These are phyloP conservation scores for Boletus nobilissimus DNA, from an alignment of 1,284 basidiomycete species.

Conservation along the genomic window DNA sequence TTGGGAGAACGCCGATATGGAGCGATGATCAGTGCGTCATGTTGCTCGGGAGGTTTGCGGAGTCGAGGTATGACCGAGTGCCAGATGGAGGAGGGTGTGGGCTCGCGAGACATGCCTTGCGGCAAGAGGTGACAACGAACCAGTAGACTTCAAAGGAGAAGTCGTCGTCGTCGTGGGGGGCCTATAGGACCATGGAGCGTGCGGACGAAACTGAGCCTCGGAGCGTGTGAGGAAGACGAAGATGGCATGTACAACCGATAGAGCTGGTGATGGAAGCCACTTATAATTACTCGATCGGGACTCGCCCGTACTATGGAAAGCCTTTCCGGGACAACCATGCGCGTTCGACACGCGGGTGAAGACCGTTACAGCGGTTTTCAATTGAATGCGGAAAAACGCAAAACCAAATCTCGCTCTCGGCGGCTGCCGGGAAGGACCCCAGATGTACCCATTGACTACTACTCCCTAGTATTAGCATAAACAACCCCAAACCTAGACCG, in stretches of 20 bases:
- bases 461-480: too few species aligned
- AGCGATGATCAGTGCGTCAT: too few species aligned
- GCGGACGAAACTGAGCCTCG: slow-evolving; percentile 77
- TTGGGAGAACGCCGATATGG: neutral
- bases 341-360: too few species aligned
- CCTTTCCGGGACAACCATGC: too few species aligned
- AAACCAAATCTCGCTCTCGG: too few species aligned
- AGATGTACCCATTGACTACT: too few species aligned
- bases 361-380: too few species aligned
- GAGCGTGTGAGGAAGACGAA: slow-evolving; percentile 55
- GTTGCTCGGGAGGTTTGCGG: neutral
- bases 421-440: too few species aligned
- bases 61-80: slow-evolving; percentile 6
- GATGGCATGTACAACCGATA: slow-evolving; percentile 76
- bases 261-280: slow-evolving; percentile 74
- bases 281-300: too few species aligned
- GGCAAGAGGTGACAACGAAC: slow-evolving; percentile 3
- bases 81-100: neutral
- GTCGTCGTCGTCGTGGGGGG: neutral
- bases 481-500: too few species aligned
- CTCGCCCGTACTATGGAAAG: too few species aligned
- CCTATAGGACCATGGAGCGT: slow-evolving; percentile 73
- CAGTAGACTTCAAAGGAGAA: neutral
- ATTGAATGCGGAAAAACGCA: too few species aligned
- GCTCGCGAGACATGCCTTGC: slow-evolving; percentile 8